phyloP scores from a whole-genome alignment of 148 eudicot species.

The Vaccinium macrocarpon region DNA sequence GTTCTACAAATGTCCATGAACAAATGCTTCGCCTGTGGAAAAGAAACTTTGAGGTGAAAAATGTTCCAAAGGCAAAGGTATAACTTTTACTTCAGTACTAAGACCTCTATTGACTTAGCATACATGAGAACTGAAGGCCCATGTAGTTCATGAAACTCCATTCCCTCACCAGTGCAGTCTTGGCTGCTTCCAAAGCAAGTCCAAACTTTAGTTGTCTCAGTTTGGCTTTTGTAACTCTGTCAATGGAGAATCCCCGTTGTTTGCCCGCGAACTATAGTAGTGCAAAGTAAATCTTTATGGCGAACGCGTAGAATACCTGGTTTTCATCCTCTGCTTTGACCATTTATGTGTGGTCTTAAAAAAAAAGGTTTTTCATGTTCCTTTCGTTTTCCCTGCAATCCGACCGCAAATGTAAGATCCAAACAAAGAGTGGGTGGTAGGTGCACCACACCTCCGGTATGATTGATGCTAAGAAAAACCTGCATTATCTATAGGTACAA shows the following conservation, averaged over 20 bases:
- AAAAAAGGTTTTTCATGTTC: neutral
- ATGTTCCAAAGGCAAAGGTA: slow-evolving; percentile 81
- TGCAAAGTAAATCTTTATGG: neutral
- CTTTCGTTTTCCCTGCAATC: neutral
- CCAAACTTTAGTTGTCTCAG: neutral
- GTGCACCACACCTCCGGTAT: neutral
- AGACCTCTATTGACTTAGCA: neutral
- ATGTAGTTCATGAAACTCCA: neutral
- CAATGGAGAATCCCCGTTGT: neutral
- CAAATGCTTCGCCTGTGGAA: slow-evolving; percentile 88
- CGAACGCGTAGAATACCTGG: neutral
- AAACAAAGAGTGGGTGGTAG: slow-evolving; percentile 4
- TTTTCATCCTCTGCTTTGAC: slow-evolving; percentile 3
- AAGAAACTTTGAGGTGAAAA: slow-evolving; percentile 68
- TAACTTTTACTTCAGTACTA: neutral
- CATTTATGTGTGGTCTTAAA: neutral
- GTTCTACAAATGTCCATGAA: slow-evolving; percentile 91
- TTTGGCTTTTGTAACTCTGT: neutral
- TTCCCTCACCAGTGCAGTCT: neutral
- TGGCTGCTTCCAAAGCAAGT: neutral
- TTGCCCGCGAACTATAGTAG: neutral
- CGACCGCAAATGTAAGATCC: neutral
- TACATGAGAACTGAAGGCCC: neutral
- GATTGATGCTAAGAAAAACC: neutral
- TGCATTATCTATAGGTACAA: neutral